Base-by-base conservation (phyloP, 768 basidiomycete genomes). In the Lactarius hengduanensis region DNA sequence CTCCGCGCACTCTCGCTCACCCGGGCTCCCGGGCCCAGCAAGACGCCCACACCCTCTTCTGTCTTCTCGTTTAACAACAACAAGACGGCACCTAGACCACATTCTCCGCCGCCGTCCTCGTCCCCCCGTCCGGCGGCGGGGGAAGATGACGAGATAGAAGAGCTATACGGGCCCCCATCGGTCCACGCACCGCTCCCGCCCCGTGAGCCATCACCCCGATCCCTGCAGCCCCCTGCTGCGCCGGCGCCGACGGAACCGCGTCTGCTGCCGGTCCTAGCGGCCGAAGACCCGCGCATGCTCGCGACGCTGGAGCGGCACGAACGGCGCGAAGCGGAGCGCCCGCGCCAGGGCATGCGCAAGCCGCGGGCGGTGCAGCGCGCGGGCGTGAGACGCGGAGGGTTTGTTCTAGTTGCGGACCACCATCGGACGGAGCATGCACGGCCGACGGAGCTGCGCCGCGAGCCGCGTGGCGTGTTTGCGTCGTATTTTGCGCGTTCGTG, bases 1-100 rank as follows among this genome's bases (percentile, higher is more conserved):
- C 68, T 70, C 45, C 58, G 58, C 61, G 59, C 62, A 30, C 66
- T 67, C 28, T 47, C 62, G 43, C 50, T 66, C 36, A 54, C 47
- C 57, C 56, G 56, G 4, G 16, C 61, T 16, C 34, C 55, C 28
- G 59, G 43, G 8, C 18, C 54, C 28, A 57, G 34, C 26, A 38
- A 13, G 11, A 38, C 11, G 11, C 36, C 36, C 36, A 38, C 36
- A 13, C 36, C 36, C 11, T 36, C 36, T 36, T 57, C 59, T n/a
- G 43, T 36, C 15, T 30, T 53, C 20, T 18, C 56, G 9, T 5
- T 59, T 18, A 16, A 55, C 18, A 57, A 55, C 18, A 57, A 18
- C 22, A 3, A 22, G 15, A 59, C 61, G 32, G 16, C 57, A 11
- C 16, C 57, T 32, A 58, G 34, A 47, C 9, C 40, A 16, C 56